Conservation (phyloP, 2,329 filamentous ascomycete species). For the Emmonsia crescens region DNA sequence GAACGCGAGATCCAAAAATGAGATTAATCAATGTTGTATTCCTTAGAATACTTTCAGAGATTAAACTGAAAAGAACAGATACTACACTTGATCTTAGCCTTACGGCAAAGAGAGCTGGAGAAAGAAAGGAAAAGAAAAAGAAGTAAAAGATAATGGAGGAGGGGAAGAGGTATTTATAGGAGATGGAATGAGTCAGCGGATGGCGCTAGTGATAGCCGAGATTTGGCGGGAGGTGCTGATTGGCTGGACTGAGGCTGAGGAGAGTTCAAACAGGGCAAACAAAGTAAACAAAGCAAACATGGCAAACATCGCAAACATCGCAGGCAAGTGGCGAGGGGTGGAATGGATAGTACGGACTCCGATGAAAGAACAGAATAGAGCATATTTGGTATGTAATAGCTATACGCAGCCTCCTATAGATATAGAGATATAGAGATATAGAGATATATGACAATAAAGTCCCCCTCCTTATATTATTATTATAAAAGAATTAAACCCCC, state of each 20-base stretch:
- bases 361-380: too few relatives aligned
- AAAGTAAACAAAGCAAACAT: neutral
- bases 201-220: constrained; percentile 12
- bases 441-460: too few relatives aligned
- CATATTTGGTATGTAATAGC: too few relatives aligned
- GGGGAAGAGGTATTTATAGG: constrained; percentile 22
- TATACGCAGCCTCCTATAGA: too few relatives aligned
- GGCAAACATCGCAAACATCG: too few relatives aligned
- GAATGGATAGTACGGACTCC: too few relatives aligned
- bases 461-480: neutral
- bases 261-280: neutral
- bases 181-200: constrained; percentile 5
- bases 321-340: too few relatives aligned
- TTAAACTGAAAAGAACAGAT: constrained; percentile 98
- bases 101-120: constrained; percentile 44
- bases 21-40: constrained; percentile 67
- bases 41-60: constrained; percentile 74
- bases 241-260: neutral
- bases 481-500: neutral
- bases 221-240: neutral
- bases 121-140: constrained; percentile 34
- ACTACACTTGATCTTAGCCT: constrained; percentile 88
- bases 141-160: constrained; percentile 18
- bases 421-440: too few relatives aligned
- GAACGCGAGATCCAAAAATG: constrained; percentile 55